Percentiles rank a stretch among this genome's conserved stretches.
These are phyloP conservation scores for Ministeria vibrans DNA, from an alignment of 78 protist genomes.

Conservation along the genomic window DNA sequence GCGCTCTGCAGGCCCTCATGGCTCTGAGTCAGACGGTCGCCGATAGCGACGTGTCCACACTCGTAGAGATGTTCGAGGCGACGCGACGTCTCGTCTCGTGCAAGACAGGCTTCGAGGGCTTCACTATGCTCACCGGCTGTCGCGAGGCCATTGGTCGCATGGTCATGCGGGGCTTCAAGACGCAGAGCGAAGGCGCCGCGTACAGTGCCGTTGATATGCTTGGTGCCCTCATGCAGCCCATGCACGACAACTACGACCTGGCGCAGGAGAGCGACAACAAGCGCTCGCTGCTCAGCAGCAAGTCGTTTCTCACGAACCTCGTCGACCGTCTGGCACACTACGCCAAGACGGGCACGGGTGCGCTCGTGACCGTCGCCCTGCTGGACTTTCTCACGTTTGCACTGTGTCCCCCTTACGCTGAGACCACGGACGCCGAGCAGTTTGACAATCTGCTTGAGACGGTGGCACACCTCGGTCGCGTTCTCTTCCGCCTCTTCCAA, in stretches of 20 bases:
- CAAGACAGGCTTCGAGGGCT: conserved; percentile 46
- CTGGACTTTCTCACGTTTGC: conserved; percentile 69
- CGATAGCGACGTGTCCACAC: too few relatives aligned
- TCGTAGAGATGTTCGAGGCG: conserved; percentile 15
- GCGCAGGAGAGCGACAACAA: conserved; percentile 41
- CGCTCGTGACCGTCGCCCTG: conserved; percentile 44
- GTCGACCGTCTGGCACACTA: conserved; percentile 15
- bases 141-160: conserved; percentile 9
- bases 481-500: conserved; percentile 28
- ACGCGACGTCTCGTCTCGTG: conserved; percentile 34
- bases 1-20: conserved; percentile 32
- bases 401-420: conserved; percentile 71
- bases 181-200: conserved; percentile 25
- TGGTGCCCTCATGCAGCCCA: conserved; percentile 46
- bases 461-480: conserved; percentile 51
- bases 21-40: neutral
- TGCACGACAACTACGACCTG: conserved; percentile 53
- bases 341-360: conserved; percentile 49
- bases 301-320: conserved; percentile 18
- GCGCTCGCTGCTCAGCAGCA: conserved; percentile 5
- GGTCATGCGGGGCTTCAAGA: conserved; percentile 3
- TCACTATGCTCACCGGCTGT: conserved; percentile 15
- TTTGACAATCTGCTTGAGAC: conserved; percentile 44
- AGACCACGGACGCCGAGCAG: conserved; percentile 55
- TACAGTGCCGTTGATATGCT: conserved; percentile 51